phyloP scores from a whole-genome alignment of 495 filamentous ascomycete species.

The Penicillium turbatum region DNA sequence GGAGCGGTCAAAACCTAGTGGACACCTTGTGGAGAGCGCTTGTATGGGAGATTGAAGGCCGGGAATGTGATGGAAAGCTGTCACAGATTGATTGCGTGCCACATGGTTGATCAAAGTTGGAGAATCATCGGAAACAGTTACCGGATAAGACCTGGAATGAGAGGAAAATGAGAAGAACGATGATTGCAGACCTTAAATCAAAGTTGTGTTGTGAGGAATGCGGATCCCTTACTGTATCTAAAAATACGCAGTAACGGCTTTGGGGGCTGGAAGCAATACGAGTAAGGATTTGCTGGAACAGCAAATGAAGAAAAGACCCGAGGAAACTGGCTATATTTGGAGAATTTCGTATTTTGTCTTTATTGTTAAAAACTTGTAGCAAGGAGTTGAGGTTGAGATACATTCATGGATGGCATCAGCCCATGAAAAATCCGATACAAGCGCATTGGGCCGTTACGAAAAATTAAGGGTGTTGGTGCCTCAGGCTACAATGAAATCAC shows the following conservation, averaged over 20 bases:
- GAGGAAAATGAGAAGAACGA: conserved; percentile 11
- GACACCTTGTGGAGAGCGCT: conserved; percentile 19
- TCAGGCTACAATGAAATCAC: background rate
- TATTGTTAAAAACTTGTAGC: background rate
- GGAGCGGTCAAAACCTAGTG: conserved; percentile 30
- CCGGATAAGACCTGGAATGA: conserved; percentile 20
- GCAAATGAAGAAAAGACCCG: background rate
- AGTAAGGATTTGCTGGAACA: background rate
- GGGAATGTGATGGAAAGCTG: conserved; percentile 20
- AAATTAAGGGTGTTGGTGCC: background rate
- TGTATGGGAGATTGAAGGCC: conserved; percentile 10
- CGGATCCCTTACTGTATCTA: conserved; percentile 29
- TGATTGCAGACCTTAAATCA: conserved; percentile 18
- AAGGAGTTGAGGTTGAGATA: background rate
- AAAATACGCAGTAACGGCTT: conserved; percentile 24
- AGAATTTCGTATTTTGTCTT: background rate
- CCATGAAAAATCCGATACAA: background rate
- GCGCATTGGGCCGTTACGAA: background rate
- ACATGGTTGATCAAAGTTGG: conserved; percentile 24
- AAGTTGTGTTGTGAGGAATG: conserved; percentile 20
- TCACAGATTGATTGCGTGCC: conserved; percentile 27
- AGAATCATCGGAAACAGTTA: conserved; percentile 21
- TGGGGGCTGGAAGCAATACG: conserved; percentile 12
- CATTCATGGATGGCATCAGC: background rate
- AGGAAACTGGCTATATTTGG: background rate